These are phyloP conservation scores for Rubroshorea leprosula DNA, from an alignment of 345 rosid species.

Conservation along the genomic window DNA sequence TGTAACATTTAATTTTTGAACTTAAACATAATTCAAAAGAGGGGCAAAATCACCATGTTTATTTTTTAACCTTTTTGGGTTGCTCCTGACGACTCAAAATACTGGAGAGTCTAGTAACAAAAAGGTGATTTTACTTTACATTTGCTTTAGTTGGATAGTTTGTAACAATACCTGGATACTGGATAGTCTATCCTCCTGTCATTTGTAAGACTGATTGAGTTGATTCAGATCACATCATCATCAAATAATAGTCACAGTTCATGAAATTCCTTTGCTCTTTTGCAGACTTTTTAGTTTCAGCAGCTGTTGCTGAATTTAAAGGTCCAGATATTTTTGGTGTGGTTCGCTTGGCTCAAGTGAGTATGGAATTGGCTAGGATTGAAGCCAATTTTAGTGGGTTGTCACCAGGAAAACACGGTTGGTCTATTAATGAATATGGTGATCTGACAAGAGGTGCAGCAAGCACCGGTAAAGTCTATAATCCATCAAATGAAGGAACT, in stretches of 20 bases:
- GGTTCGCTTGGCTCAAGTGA: slow-evolving; percentile 83
- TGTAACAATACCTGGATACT: too few species aligned
- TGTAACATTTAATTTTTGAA: too few species aligned
- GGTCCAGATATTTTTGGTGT: slow-evolving; percentile 89
- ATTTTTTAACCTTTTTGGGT: too few species aligned
- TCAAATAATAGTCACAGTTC: background rate
- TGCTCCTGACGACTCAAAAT: too few species aligned
- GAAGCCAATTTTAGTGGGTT: slow-evolving; percentile 84
- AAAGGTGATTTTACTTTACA: too few species aligned
- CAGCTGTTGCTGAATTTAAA: slow-evolving; percentile 92
- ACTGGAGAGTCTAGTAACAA: too few species aligned
- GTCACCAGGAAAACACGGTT: slow-evolving; percentile 73
- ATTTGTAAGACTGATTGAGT: too few species aligned
- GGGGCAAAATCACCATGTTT: too few species aligned
- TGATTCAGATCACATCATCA: too few species aligned
- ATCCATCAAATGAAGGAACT: slow-evolving; percentile 36
- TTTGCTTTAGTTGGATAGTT: too few species aligned
- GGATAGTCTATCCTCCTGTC: too few species aligned
- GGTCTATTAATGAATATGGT: slow-evolving; percentile 90
- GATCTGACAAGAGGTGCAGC: slow-evolving; percentile 90
- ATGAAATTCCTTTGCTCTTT: slow-evolving; percentile 7
- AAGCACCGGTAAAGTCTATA: slow-evolving; percentile 73
- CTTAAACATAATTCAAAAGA: too few species aligned
- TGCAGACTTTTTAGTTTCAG: slow-evolving; percentile 80
- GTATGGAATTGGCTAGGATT: slow-evolving; percentile 80